These are phyloP conservation scores for Collybia nuda DNA, from an alignment of 768 basidiomycete species.

Conservation along the genomic window DNA sequence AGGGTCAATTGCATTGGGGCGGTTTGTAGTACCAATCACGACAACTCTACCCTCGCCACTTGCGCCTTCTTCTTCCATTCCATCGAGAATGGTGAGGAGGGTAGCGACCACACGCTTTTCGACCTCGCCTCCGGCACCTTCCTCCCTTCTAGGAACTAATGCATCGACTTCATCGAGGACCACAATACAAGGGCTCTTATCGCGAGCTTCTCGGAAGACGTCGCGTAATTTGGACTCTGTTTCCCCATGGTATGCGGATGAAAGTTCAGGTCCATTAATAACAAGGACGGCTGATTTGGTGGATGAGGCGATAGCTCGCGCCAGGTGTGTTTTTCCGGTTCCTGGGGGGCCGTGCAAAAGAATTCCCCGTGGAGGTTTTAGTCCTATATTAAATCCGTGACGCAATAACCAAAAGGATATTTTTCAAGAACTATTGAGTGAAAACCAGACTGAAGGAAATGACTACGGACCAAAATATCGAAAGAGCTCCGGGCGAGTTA, in stretches of 20 bases:
- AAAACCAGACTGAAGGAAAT: constrained; percentile 22
- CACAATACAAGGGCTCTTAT: constrained; percentile 86
- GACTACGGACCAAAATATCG: constrained; percentile 61
- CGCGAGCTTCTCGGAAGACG: constrained; percentile 83
- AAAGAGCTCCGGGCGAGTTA: constrained; percentile 81
- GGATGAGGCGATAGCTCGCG: constrained; percentile 89
- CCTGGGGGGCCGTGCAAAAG: constrained; percentile 95
- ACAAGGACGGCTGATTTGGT: constrained; percentile 86
- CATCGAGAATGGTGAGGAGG: constrained; percentile 91
- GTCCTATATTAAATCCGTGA: constrained; percentile 37
- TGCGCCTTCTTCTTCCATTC: constrained; percentile 59
- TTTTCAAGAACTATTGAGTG: background rate
- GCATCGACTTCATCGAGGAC: constrained; percentile 97
- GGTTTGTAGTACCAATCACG: constrained; percentile 94
- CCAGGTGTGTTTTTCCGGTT: constrained; percentile 96
- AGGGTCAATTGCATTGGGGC: constrained; percentile 94
- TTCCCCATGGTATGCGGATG: constrained; percentile 96
- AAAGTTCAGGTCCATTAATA: constrained; percentile 94
- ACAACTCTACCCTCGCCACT: constrained; percentile 67
- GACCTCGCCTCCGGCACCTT: constrained; percentile 89
- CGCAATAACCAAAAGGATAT: background rate
- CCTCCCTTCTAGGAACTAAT: constrained; percentile 87
- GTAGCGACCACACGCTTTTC: constrained; percentile 96
- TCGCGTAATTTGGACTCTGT: constrained; percentile 89
- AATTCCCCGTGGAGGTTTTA: constrained; percentile 97